Percentiles rank a stretch among this genome's conserved stretches.
These are phyloP conservation scores for Juncus inflexus DNA, from an alignment of 176 grass and related monocot genomes.

Conservation along the genomic window DNA sequence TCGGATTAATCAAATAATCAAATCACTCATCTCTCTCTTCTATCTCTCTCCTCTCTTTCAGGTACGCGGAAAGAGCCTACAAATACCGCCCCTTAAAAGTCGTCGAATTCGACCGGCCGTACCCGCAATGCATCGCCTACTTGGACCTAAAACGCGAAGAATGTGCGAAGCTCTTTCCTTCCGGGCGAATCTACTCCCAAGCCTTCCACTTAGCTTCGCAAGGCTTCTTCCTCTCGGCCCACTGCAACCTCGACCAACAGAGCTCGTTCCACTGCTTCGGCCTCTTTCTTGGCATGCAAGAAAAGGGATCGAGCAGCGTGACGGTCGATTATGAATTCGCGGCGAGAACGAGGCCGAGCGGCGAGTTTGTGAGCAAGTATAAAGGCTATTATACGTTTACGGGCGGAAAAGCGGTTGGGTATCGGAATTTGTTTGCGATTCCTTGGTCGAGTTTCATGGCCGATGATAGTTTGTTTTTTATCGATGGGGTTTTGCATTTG, in stretches of 20 bases:
- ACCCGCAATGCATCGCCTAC: slow-evolving; percentile 68
- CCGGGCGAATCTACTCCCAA: slow-evolving; percentile 56
- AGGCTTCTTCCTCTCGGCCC: slow-evolving; percentile 62
- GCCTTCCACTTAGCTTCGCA: slow-evolving; percentile 70
- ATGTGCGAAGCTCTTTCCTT: slow-evolving; percentile 51
- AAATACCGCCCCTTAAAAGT: slow-evolving; percentile 78
- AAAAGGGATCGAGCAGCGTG: slow-evolving; percentile 84
- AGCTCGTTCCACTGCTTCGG: slow-evolving; percentile 54
- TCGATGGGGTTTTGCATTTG: slow-evolving; percentile 63
- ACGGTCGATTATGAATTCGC: slow-evolving; percentile 74
- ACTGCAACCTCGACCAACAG: slow-evolving; percentile 55
- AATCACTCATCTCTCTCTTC: too few relatives aligned
- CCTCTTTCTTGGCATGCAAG: slow-evolving; percentile 90
- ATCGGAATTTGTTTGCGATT: slow-evolving; percentile 63
- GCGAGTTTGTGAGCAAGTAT: slow-evolving; percentile 64
- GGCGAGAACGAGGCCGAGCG: slow-evolving; percentile 42
- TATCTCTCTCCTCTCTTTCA: too few relatives aligned
- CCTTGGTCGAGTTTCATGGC: slow-evolving; percentile 73
- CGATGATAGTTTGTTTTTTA: slow-evolving; percentile 71
- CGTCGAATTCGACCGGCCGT: slow-evolving; percentile 64
- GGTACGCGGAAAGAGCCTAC: slow-evolving; percentile 45
- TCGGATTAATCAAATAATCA: too few relatives aligned
- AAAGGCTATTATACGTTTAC: slow-evolving; percentile 86
- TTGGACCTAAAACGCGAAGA: slow-evolving; percentile 75
- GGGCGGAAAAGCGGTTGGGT: slow-evolving; percentile 74